Percentiles rank a stretch among this genome's conserved stretches.
phyloP scores from a whole-genome alignment of 768 basidiomycete genomes.

The Termitomyces sp. region DNA sequence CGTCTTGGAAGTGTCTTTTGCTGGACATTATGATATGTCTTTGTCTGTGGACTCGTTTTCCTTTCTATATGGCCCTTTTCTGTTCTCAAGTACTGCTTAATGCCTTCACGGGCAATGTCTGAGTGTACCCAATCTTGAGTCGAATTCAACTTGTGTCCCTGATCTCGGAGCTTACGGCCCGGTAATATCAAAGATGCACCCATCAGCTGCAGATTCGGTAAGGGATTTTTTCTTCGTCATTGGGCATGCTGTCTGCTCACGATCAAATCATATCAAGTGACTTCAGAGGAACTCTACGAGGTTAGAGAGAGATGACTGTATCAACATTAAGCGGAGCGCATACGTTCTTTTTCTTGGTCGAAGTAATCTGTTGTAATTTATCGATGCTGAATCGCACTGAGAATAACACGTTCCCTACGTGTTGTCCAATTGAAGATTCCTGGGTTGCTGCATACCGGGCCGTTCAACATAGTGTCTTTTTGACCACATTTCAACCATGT shows the following conservation, averaged over 20 bases:
- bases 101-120: background rate
- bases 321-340: background rate
- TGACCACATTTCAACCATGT: background rate
- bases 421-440: constrained; percentile 6
- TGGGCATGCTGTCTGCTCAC: background rate
- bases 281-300: background rate
- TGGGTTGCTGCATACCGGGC: constrained; percentile 17
- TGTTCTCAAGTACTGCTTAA: too few relatives aligned
- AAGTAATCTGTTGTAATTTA: background rate
- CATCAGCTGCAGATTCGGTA: background rate
- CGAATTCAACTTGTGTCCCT: background rate
- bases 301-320: background rate
- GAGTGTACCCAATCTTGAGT: background rate
- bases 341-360: background rate
- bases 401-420: background rate
- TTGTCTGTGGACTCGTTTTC: background rate
- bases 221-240: background rate
- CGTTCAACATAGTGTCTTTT: background rate
- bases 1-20: background rate
- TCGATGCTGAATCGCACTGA: too few relatives aligned
- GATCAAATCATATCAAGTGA: background rate
- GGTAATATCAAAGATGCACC: background rate
- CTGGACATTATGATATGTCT: background rate
- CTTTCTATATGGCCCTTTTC: background rate
- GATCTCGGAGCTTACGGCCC: background rate